Conservation (phyloP, 805 yeast species). For the Nakazawaea sp. region DNA sequence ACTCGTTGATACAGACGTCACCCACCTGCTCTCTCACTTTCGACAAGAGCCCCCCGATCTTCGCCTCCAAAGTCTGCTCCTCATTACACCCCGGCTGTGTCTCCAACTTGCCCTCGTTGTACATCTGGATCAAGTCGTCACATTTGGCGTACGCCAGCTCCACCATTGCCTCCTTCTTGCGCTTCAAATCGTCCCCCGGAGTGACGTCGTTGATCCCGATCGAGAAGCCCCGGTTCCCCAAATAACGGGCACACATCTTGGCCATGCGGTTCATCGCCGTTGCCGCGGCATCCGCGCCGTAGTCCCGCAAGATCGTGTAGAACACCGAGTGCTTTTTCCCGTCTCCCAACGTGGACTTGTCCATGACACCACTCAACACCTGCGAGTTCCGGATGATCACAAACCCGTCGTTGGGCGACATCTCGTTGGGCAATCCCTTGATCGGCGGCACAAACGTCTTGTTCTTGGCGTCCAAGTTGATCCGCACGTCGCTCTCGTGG, state of each 20-base stretch:
- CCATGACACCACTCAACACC: slow-evolving; percentile 92
- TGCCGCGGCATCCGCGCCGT: slow-evolving; percentile 96
- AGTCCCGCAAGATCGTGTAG: slow-evolving; percentile 90
- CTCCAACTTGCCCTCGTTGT: slow-evolving; percentile 81
- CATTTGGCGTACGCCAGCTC: slow-evolving; percentile 86
- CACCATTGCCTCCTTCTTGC: slow-evolving; percentile 80
- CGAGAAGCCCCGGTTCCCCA: slow-evolving; percentile 94
- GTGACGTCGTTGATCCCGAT: slow-evolving; percentile 98
- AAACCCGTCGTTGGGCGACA: slow-evolving; percentile 97
- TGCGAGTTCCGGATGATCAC: slow-evolving; percentile 87
- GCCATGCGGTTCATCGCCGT: slow-evolving; percentile 98
- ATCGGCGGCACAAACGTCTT: slow-evolving; percentile 82
- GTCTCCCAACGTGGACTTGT: slow-evolving; percentile 91
- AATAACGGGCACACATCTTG: slow-evolving; percentile 90
- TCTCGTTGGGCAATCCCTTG: slow-evolving; percentile 70
- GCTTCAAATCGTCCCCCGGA: slow-evolving; percentile 73
- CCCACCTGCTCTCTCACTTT: slow-evolving; percentile 99
- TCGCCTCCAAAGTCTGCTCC: slow-evolving; percentile 96
- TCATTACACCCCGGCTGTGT: slow-evolving; percentile 99
- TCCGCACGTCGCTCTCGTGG: slow-evolving; percentile 64
- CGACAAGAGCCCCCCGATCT: slow-evolving; percentile 91
- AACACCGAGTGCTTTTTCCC: slow-evolving; percentile 97
- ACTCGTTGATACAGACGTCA: slow-evolving; percentile 90
- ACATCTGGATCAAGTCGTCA: slow-evolving; percentile 79
- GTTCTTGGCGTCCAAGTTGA: slow-evolving; percentile 90